Evolutionary conservation across 1,284 basidiomycete genomes (phyloP), one percentile per base, ranked within the genome.

Genomic region (Phlebopus sp.): DNA sequence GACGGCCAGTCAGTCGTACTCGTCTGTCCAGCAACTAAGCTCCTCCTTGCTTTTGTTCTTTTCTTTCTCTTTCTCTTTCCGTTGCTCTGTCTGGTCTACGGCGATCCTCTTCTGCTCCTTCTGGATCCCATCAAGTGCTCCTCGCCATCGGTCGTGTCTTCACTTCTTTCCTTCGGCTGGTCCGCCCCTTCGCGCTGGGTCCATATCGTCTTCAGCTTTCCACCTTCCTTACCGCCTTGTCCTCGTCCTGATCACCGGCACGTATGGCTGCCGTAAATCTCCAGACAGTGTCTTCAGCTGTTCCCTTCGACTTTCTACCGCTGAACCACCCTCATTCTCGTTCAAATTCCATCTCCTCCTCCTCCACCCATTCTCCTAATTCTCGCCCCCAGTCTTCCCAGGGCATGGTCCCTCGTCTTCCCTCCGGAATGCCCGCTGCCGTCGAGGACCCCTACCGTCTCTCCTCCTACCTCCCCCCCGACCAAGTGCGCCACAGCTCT

Each of bases 361-460:
- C 78, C 46, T 84, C 82, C 49, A 79, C 82, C 46, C 80, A 81
- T 60, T 84, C 84, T 2, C 78, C 82, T 56, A 75, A 75, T 60
- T 88, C 86, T 37, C 78, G 86, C 36, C 86, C 86, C 39, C 83
- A 85, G 57, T 89, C 86, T 49, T 83, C 86, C 55, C 85, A 86
- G 64, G 82, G 83, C 58, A 59, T 68, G 59, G 51, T 77, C 53
- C 68, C 74, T 56, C 76, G 78, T 58, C 74, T 81, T 64, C 74
- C 77, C 55, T 59, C 71, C 40, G 68, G 63, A 46, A 68, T 82
- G 56, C 73, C 72, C 52, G 71, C 75, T 49, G 71, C 76, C 47
- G 57, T 73, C 55, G 83, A 87, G 57, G 85, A 88, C 70, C 71
- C 83, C 49, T 88, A 87, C 66, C 76, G 82, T 55, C 73, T 79